phyloP scores from a whole-genome alignment of 2,329 filamentous ascomycete species.

The Colletotrichum abscissum region DNA sequence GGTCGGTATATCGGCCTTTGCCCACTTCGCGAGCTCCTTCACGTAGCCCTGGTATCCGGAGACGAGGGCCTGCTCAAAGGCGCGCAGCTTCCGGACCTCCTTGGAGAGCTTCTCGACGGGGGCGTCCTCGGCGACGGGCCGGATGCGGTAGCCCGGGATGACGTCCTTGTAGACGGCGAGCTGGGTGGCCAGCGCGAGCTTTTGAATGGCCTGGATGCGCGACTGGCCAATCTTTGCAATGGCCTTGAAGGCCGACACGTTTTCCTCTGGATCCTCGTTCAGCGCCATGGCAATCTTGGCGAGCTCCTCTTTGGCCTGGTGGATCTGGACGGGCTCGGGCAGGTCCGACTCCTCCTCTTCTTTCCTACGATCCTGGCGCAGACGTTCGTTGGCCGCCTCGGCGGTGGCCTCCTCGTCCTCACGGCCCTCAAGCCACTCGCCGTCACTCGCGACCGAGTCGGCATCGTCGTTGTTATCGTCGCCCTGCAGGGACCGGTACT shows the following conservation, averaged over 20 bases:
- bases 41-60: constrained; percentile 88
- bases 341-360: constrained; percentile 69
- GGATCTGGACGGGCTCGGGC: constrained; percentile 81
- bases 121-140: constrained; percentile 80
- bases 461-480: constrained; percentile 69
- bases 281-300: constrained; percentile 83
- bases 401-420: constrained; percentile 67
- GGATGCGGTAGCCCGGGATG: constrained; percentile 95
- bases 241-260: constrained; percentile 81
- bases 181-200: constrained; percentile 87
- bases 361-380: constrained; percentile 54
- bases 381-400: constrained; percentile 45
- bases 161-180: constrained; percentile 93
- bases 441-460: constrained; percentile 68
- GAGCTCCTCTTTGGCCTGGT: constrained; percentile 91
- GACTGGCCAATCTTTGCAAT: constrained; percentile 80
- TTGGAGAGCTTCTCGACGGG: constrained; percentile 87
- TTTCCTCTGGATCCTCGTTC: constrained; percentile 94
- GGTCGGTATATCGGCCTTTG: constrained; percentile 63
- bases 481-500: constrained; percentile 64
- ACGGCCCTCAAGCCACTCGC: constrained; percentile 72
- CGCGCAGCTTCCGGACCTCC: constrained; percentile 83
- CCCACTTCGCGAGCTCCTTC: constrained; percentile 76
- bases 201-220: constrained; percentile 79
- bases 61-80: constrained; percentile 90